Evolutionary conservation across 1,139 yeast species (phyloP), one percentile per base, ranked within the genome.

Genomic region (Blastobotrys illinoisensis): DNA sequence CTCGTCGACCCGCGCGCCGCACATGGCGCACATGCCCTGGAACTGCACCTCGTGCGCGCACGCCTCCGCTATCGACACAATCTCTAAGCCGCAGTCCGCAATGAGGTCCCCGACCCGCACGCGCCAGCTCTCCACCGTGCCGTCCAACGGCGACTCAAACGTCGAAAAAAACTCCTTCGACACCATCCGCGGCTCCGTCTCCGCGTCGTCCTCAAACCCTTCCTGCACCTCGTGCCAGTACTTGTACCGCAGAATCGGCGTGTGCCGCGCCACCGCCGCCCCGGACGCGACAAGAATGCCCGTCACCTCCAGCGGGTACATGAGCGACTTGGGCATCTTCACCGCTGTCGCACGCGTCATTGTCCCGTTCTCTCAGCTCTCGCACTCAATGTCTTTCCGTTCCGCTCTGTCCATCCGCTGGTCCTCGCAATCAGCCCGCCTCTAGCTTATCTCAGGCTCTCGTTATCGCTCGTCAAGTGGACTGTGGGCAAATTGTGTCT

Each of bases 31-130:
- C 48, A 93, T 75, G 0, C 99, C 99, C 16, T 96, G 96, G 66
- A 86, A 93, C 63, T 93, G 97, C n/a, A 95, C 93, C 0, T 95
- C 83, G 69, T 93, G 99, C 9, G 89, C 79, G 66, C 99, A 93
- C 0, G 95, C 91, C 67, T 95, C 97, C 48, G 75, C 70, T 14
- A 93, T 78, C 49, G 77, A 72, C 45, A 84, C 79, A 24, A 90
- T 53, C 23, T 56, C 53, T 40, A 76, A 74, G 5, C 78, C 79
- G 21, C 77, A 63, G 58, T 80, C 80, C 20, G 74, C 73, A 7
- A 91, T 75, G 59, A 81, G 83, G 59, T 87, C 88, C 47, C 87
- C 85, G 1, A 75, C 74, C 4, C 70, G 67, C 5, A 88, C 78
- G 43, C 73, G 67, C 61, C 90, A 73, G 14, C 73, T 66, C 16